phyloP scores from a whole-genome alignment of 1,284 basidiomycete genomes.

The Ceratobasidium sp. region DNA sequence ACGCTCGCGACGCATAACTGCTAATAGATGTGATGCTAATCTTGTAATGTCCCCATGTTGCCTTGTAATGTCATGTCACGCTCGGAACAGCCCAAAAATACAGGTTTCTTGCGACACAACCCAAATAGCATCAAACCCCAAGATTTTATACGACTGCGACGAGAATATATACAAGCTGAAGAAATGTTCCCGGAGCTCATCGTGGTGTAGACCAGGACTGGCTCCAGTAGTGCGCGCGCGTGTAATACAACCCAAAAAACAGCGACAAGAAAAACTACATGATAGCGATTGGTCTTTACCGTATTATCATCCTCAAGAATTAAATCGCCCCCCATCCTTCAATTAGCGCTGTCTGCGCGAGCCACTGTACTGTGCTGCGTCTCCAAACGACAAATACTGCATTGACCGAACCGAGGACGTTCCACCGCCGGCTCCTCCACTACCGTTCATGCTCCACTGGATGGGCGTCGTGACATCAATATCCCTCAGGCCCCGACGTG shows the following conservation, averaged over 20 bases:
- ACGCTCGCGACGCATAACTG: conserved; percentile 63
- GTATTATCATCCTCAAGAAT: background rate
- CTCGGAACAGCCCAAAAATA: too few species aligned
- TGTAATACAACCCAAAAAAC: background rate
- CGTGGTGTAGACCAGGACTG: background rate
- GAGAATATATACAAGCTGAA: conserved; percentile 1
- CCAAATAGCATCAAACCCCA: background rate
- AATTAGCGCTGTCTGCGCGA: conserved; percentile 1
- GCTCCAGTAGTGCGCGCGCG: background rate
- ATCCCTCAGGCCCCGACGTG: conserved; percentile 8
- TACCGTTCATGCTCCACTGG: conserved; percentile 11
- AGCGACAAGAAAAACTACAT: background rate
- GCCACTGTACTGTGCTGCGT: conserved; percentile 4
- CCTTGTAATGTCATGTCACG: conserved; percentile 24
- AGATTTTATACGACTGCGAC: background rate
- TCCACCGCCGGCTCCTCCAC: background rate
- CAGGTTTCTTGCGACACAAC: background rate
- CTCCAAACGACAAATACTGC: conserved; percentile 32
- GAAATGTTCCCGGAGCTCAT: background rate
- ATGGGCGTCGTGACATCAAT: conserved; percentile 26
- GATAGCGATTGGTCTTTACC: background rate
- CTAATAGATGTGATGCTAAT: conserved; percentile 1
- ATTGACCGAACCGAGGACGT: conserved; percentile 20
- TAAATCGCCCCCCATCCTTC: background rate
- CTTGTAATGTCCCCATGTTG: background rate